phyloP scores from a whole-genome alignment of 176 grass and related monocot genomes.

The Alloteropsis semialata region DNA sequence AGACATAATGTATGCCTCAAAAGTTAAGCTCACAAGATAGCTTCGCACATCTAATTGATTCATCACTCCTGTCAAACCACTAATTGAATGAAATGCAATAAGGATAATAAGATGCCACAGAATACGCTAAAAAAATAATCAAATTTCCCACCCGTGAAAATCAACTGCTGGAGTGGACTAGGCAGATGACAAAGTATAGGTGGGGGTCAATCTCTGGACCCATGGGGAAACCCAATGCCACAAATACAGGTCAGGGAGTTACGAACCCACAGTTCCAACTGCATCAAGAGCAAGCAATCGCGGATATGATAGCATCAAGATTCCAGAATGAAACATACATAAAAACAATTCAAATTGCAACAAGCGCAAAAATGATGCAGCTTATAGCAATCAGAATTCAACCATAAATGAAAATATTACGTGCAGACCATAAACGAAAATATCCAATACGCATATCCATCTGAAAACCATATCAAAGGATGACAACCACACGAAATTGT shows the following conservation, averaged over 20 bases:
- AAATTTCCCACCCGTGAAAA: conserved; percentile 43
- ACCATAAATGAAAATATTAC: not conserved
- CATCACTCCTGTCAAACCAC: conserved; percentile 37
- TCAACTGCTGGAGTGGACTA: conserved; percentile 39
- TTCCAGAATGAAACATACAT: no score
- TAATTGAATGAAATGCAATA: not conserved
- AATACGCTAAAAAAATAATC: not conserved
- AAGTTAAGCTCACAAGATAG: conserved; percentile 33
- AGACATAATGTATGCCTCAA: conserved; percentile 54
- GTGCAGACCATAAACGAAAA: not conserved
- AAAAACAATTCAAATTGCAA: no score
- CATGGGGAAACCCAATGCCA: conserved; percentile 36
- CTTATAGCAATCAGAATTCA: no score
- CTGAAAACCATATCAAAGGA: not conserved
- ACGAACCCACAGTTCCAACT: conserved; percentile 27
- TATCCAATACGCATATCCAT: no score
- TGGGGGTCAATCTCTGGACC: conserved; percentile 28
- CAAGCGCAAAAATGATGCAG: no score
- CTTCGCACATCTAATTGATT: conserved; percentile 65
- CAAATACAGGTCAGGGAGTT: not conserved
- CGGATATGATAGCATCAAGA: no score
- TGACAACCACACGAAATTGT: not conserved
- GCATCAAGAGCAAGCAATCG: no score
- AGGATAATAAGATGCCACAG: not conserved
- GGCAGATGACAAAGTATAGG: conserved; percentile 58